Percentiles rank a stretch among this genome's conserved stretches.
Evolutionary conservation across 1,284 basidiomycete genomes (phyloP).

Genomic region (Tausonia pullulans): DNA sequence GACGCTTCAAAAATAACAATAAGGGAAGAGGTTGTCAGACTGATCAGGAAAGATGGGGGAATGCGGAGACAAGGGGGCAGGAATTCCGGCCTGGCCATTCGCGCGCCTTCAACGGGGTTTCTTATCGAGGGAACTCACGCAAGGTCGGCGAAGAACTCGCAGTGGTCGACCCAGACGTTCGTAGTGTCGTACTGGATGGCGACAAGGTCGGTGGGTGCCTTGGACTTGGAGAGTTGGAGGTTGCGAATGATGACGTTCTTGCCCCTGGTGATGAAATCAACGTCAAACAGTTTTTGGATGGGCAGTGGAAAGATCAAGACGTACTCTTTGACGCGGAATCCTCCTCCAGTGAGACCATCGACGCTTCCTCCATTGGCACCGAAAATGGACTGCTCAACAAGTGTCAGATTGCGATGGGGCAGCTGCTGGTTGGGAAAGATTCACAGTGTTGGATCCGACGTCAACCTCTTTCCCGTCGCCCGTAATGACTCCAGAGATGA

Average conservation of each 20-base stretch:
- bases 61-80: too few relatives aligned
- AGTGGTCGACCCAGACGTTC: conserved; percentile 25
- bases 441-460: conserved; percentile 13
- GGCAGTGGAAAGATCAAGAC: too few relatives aligned
- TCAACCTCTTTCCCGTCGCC: conserved; percentile 13
- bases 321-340: conserved; percentile 13
- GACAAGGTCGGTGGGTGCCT: conserved; percentile 24
- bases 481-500: not conserved
- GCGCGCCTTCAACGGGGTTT: too few relatives aligned
- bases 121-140: too few relatives aligned
- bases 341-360: not conserved
- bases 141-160: not conserved
- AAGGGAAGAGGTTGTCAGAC: too few relatives aligned
- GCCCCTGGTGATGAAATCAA: not conserved
- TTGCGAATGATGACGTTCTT: conserved; percentile 26
- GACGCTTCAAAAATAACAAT: too few relatives aligned
- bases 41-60: too few relatives aligned
- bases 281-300: too few relatives aligned
- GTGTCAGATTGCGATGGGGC: not conserved
- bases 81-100: too few relatives aligned
- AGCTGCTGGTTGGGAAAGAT: not conserved
- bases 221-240: conserved; percentile 23
- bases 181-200: conserved; percentile 23
- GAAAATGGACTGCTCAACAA: not conserved
- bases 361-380: not conserved